Evolutionary conservation across 495 filamentous ascomycete species (phyloP).

Genomic region (Xylaria scruposa): DNA sequence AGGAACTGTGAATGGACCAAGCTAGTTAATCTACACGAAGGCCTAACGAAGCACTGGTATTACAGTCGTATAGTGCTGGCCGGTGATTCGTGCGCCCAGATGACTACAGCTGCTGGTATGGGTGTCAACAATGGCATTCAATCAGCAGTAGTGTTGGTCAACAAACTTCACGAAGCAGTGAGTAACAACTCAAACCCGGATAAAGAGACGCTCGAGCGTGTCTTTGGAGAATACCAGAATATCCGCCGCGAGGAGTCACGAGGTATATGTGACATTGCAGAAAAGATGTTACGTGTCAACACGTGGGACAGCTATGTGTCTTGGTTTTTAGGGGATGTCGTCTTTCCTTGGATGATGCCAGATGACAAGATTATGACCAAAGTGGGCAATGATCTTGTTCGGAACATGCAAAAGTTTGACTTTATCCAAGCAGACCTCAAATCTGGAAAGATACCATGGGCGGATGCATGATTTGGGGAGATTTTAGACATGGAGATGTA

Average conservation of each 20-base stretch:
- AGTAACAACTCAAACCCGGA: neutral
- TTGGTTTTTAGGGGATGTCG: conserved; percentile 9
- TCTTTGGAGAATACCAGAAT: conserved; percentile 29
- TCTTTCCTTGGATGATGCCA: conserved; percentile 10
- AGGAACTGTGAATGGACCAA: conserved; percentile 20
- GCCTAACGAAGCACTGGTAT: conserved; percentile 51
- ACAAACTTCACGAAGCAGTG: conserved; percentile 36
- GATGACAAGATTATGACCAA: neutral
- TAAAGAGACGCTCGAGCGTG: conserved; percentile 18
- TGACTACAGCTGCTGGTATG: conserved; percentile 45
- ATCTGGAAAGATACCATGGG: conserved; percentile 21
- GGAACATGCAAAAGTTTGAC: conserved; percentile 4
- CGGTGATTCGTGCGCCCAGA: conserved; percentile 61
- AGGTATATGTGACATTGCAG: neutral
- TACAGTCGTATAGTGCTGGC: conserved; percentile 53
- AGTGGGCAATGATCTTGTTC: neutral
- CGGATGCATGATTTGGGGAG: neutral
- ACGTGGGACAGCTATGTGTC: conserved; percentile 24
- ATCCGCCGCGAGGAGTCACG: conserved; percentile 13
- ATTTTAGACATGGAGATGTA: neutral
- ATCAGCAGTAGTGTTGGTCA: conserved; percentile 51
- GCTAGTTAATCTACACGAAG: conserved; percentile 47
- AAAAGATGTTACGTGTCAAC: conserved; percentile 19
- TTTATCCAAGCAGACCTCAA: conserved; percentile 18
- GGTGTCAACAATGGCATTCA: conserved; percentile 48